These are phyloP conservation scores for Cutaneotrichosporon sp. DNA, from an alignment of 1,284 basidiomycete species.

Conservation along the genomic window DNA sequence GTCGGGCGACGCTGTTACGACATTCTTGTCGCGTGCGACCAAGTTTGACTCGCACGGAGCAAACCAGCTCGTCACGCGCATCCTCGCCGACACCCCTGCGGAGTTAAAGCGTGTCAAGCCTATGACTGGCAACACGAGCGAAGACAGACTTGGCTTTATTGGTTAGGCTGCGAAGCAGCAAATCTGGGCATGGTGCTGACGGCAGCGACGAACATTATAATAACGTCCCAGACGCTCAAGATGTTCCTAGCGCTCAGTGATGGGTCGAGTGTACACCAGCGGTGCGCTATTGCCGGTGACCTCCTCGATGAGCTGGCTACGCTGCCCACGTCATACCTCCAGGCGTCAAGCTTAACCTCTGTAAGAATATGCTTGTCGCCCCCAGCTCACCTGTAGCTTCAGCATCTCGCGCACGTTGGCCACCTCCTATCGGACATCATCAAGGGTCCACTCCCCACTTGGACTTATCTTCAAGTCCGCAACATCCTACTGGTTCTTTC, in stretches of 20 bases:
- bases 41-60: background rate
- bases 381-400: too few species aligned
- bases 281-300: background rate
- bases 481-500: background rate
- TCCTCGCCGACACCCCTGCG: background rate
- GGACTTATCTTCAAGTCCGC: background rate
- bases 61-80: background rate
- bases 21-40: background rate
- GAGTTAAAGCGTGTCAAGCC: background rate
- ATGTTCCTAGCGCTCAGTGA: background rate
- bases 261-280: background rate
- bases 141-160: background rate
- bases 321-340: background rate
- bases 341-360: background rate
- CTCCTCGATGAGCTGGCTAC: background rate
- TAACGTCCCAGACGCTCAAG: slow-evolving; percentile 1
- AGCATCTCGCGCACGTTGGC: background rate
- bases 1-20: background rate
- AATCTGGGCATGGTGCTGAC: too few species aligned
- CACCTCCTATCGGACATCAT: background rate
- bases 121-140: background rate
- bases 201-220: background rate
- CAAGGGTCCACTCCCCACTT: background rate
- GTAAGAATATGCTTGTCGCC: too few species aligned
- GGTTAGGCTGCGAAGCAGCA: too few species aligned